Evolutionary conservation across 2,329 filamentous ascomycete genomes (phyloP).

Genomic region (Fusarium sp.): DNA sequence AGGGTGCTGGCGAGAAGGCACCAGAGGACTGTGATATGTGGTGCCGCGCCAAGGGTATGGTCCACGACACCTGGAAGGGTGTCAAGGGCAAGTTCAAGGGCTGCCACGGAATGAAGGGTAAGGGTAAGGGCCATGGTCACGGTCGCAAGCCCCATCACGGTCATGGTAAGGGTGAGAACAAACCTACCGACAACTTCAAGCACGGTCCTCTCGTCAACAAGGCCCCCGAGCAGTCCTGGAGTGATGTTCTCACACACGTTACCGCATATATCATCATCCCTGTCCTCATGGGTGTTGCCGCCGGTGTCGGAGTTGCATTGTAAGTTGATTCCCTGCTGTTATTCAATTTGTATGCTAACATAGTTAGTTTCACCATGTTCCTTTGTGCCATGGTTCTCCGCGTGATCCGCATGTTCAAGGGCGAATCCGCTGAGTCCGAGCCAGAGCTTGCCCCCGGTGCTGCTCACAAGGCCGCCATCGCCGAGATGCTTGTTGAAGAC

Average conservation of each 20-base stretch:
- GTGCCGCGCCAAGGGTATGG: conserved; percentile 57
- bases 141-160: conserved; percentile 19
- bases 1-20: conserved; percentile 35
- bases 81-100: conserved; percentile 41
- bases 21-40: conserved; percentile 57
- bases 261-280: conserved; percentile 73
- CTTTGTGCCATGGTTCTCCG: conserved; percentile 70
- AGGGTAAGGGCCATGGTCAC: conserved; percentile 2
- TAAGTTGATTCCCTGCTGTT: conserved; percentile 48
- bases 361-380: conserved; percentile 68
- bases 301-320: conserved; percentile 74
- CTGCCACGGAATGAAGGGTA: conserved; percentile 40
- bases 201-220: conserved; percentile 19
- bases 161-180: conserved; percentile 33
- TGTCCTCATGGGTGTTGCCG: conserved; percentile 73
- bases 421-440: conserved; percentile 20
- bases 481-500: conserved; percentile 52
- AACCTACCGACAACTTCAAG: conserved; percentile 35
- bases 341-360: conserved; percentile 40
- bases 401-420: conserved; percentile 62
- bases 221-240: conserved; percentile 50
- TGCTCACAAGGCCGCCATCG: conserved; percentile 47
- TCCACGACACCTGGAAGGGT: conserved; percentile 41
- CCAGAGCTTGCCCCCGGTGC: conserved; percentile 16
- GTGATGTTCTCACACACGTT: conserved; percentile 63